Evolutionary conservation across 1,284 basidiomycete species (phyloP).

Genomic region (Ceratobasidium sp.): DNA sequence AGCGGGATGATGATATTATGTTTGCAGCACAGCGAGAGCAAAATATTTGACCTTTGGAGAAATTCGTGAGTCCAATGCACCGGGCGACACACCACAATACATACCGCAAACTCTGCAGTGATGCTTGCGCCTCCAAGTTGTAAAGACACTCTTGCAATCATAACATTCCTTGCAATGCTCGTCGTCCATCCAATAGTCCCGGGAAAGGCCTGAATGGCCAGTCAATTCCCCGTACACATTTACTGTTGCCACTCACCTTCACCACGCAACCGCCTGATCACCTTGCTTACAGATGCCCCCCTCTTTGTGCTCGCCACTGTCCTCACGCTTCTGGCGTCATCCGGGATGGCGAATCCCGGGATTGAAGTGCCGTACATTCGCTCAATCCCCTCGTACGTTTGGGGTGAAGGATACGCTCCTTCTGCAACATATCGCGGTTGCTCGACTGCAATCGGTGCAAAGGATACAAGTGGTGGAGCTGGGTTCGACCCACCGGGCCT

Average conservation of each 20-base stretch:
- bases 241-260: slow-evolving; percentile 62
- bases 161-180: slow-evolving; percentile 95
- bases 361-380: slow-evolving; percentile 67
- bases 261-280: slow-evolving; percentile 83
- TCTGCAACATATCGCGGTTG: slow-evolving; percentile 45
- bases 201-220: slow-evolving; percentile 65
- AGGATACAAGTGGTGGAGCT: slow-evolving; percentile 78
- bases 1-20: slow-evolving; percentile 92
- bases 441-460: slow-evolving; percentile 76
- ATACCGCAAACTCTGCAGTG: slow-evolving; percentile 91
- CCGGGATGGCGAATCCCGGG: slow-evolving; percentile 81
- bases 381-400: slow-evolving; percentile 51
- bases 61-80: no score
- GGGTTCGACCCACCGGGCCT: slow-evolving; percentile 36
- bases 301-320: slow-evolving; percentile 65
- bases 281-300: slow-evolving; percentile 81
- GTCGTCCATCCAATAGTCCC: slow-evolving; percentile 98
- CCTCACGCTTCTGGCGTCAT: slow-evolving; percentile 78
- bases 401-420: slow-evolving; percentile 56
- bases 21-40: slow-evolving; percentile 96
- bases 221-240: slow-evolving; percentile 23
- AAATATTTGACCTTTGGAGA: slow-evolving; percentile 75
- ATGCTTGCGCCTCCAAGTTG: slow-evolving; percentile 90
- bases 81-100: no score
- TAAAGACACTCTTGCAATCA: slow-evolving; percentile 89